Evolutionary conservation across 345 rosid species (phyloP), one percentile per base, ranked within the genome.

Genomic region (Eucalyptus guilfoylei): DNA sequence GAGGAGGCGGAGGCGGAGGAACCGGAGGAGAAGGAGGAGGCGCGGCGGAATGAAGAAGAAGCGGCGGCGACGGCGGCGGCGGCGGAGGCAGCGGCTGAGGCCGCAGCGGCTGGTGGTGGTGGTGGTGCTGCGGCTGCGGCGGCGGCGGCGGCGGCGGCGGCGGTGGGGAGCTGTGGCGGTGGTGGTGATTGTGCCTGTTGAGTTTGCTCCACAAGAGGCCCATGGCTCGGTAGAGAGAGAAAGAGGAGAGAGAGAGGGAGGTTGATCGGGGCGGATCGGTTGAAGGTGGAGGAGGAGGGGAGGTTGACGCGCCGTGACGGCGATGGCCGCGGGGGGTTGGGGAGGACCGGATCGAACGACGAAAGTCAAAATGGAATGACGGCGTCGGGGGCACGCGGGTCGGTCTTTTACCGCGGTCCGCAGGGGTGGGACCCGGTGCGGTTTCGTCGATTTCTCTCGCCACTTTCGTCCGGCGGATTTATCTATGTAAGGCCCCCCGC

Each of bases 371-470:
- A 55, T 12, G 3, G 86, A 85, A 45, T 10, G 48, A 85, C 90
- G 90, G 87, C 87, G 86, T 69, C 49, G 37, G 80, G 94, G 90
- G 94, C 95, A 88, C 89, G 92, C 88, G 49, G 49, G 19, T 15
- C 26, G n/a, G n/a, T n/a, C n/a, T n/a, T 92, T 67, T 44, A 8
- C 44, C 24, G 9, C 40, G 21, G 44, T 34, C 42, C 4, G 19
- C 6, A 26, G 13, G 44, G 44, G 11, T 19, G 81, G 44, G 23
- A 52, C 58, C 80, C 44, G 81, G 26, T 9, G 14, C 2, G 16
- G 21, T 76, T 62, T 62, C n/a, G 69, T 62, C 34, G 69, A 62
- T 62, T 28, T 62, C 16, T 28, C n/a, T 28, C 32, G 15, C 15
- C 69, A 12, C 32, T 6, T 62, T 62, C 34, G 32, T 30, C 69